phyloP scores from a whole-genome alignment of 2,329 filamentous ascomycete species.

The Davidsoniella australis region DNA sequence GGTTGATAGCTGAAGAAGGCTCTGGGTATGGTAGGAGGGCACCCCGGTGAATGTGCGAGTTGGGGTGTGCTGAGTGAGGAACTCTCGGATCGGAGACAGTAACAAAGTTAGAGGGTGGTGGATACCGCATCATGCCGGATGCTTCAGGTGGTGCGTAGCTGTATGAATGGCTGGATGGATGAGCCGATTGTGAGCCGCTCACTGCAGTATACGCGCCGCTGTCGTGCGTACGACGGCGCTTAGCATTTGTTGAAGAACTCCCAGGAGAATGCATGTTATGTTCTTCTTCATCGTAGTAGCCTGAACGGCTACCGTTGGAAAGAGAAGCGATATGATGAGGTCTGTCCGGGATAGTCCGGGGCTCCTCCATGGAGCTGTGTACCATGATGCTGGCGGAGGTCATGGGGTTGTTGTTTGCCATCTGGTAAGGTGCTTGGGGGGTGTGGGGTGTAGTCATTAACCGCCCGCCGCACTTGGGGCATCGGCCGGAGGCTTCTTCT shows the following conservation, averaged over 20 bases:
- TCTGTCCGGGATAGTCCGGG: neutral
- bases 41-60: neutral
- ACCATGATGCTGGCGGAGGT: neutral
- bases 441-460: constrained; percentile 46
- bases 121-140: constrained; percentile 2
- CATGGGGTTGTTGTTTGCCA: neutral
- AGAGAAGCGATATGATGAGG: constrained; percentile 1
- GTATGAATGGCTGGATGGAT: neutral
- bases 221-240: neutral
- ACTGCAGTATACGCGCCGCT: neutral
- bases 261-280: constrained; percentile 2
- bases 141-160: neutral
- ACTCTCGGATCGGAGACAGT: neutral
- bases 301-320: constrained; percentile 1
- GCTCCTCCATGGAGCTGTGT: constrained; percentile 18
- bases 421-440: constrained; percentile 28
- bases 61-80: neutral
- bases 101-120: constrained; percentile 2
- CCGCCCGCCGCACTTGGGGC: constrained; percentile 54
- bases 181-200: neutral
- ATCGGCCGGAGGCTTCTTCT: constrained; percentile 38
- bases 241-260: neutral
- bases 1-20: neutral
- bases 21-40: constrained; percentile 1
- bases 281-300: constrained; percentile 2